Conservation (phyloP, 208 protist species). For the Angomonas ambiguus region DNA sequence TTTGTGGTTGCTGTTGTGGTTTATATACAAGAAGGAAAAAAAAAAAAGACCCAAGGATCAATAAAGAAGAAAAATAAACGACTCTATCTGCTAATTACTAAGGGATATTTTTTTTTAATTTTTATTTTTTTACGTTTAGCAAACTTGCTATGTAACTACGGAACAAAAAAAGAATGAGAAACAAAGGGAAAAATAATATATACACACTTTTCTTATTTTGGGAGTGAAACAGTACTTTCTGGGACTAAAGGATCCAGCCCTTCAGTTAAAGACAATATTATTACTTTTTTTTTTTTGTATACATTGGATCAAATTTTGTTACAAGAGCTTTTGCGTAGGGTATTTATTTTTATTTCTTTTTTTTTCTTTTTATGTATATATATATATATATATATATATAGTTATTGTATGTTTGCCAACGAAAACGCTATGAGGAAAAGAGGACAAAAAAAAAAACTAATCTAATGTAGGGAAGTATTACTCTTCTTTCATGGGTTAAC, state of each 20-base stretch:
- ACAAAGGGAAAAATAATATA: neutral
- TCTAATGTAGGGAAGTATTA: constrained; percentile 3
- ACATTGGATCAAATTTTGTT: neutral
- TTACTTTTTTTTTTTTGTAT: neutral
- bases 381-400: neutral
- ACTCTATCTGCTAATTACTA: neutral
- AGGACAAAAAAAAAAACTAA: constrained; percentile 2
- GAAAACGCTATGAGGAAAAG: neutral
- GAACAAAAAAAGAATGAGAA: neutral
- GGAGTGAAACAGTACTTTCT: no score
- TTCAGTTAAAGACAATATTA: no score
- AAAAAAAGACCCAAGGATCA: neutral
- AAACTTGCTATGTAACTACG: neutral
- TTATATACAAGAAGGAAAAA: constrained; percentile 5
- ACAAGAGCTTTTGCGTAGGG: neutral
- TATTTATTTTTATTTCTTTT: neutral
- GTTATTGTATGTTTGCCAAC: neutral
- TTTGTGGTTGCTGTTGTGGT: no score
- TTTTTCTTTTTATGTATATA: neutral
- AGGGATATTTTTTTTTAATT: neutral
- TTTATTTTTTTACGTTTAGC: neutral
- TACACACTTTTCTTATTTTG: neutral
- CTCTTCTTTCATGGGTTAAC: neutral
- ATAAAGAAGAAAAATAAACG: neutral
- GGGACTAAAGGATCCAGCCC: no score